Evolutionary conservation across 306 rosid genomes (phyloP).

Genomic region (Ammopiptanthus mongolicus): DNA sequence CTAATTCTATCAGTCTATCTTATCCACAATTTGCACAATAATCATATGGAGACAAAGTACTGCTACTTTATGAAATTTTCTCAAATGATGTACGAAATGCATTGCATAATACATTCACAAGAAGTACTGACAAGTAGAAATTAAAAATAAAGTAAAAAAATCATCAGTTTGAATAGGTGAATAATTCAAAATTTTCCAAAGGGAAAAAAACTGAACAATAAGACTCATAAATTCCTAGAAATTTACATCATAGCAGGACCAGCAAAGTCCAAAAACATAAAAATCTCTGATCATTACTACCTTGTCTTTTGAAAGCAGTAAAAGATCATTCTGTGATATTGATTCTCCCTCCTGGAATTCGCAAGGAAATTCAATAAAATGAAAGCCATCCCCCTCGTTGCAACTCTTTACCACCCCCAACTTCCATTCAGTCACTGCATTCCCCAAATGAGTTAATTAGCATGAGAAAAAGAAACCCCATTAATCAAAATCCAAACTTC

Average conservation of each 20-base stretch:
- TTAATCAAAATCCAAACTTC: slow-evolving; percentile 7
- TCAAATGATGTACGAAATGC: neutral
- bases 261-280: neutral
- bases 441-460: slow-evolving; percentile 17
- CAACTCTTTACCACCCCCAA: slow-evolving; percentile 55
- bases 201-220: neutral
- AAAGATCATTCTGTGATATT: slow-evolving; percentile 67
- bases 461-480: neutral
- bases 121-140: neutral
- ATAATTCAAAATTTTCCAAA: neutral
- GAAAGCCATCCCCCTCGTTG: slow-evolving; percentile 68
- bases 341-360: slow-evolving; percentile 39
- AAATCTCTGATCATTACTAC: slow-evolving; percentile 32
- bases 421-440: slow-evolving; percentile 63
- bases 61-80: neutral
- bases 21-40: neutral
- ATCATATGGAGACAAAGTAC: neutral
- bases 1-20: neutral
- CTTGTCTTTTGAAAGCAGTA: slow-evolving; percentile 71
- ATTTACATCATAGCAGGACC: neutral
- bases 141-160: neutral
- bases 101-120: neutral
- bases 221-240: neutral
- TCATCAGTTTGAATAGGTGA: neutral
- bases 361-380: slow-evolving; percentile 51